Conservation (phyloP, 495 filamentous ascomycete genomes). For the Hyaloscypha hepaticicola region DNA sequence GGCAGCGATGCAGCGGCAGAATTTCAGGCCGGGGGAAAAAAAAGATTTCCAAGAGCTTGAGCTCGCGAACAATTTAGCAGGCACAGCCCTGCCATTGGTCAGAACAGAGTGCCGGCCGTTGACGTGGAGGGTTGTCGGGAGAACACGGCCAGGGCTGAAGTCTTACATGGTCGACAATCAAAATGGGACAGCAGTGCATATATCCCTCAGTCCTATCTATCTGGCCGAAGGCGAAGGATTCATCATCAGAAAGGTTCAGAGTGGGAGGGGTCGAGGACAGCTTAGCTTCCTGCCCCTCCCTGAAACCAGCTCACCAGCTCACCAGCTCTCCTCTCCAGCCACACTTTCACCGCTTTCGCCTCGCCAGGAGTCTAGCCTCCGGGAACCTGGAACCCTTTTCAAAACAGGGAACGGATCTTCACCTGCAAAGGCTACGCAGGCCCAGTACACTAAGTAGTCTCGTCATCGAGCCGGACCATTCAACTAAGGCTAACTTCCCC, state of each 20-base stretch:
- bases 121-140: background rate
- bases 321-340: too few relatives aligned
- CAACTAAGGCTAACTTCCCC: background rate
- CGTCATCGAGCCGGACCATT: constrained; percentile 11
- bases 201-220: constrained; percentile 8
- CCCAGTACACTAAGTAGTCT: background rate
- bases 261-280: background rate
- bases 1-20: background rate
- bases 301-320: background rate
- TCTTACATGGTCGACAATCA: background rate
- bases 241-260: background rate
- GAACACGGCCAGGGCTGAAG: background rate
- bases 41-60: background rate
- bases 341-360: constrained; percentile 24
- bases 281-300: background rate
- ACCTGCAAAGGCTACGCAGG: background rate
- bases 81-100: constrained; percentile 17
- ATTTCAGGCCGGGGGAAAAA: background rate
- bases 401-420: background rate
- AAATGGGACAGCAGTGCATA: constrained; percentile 11
- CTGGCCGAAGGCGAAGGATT: constrained; percentile 14
- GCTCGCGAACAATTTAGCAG: constrained; percentile 8
- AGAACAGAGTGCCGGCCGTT: background rate
- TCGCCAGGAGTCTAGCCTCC: background rate
- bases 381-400: background rate